Evolutionary conservation across 441 rosid genomes (phyloP), one percentile per base, ranked within the genome.

Genomic region (Arabidopsis lyrata): DNA sequence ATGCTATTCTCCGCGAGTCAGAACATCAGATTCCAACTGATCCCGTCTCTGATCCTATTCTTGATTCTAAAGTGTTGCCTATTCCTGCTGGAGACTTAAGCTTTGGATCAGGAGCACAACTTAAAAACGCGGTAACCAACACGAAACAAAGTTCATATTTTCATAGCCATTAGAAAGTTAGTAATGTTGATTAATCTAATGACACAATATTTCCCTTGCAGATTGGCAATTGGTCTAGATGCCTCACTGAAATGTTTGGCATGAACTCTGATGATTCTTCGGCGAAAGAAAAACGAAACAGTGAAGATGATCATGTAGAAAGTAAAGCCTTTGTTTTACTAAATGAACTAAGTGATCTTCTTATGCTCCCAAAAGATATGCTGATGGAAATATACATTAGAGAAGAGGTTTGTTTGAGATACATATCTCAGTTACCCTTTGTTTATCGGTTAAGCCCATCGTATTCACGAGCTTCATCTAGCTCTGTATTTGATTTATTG

Each of bases 291-390:
- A 63, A 74, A 48, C 72, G 65, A 52, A 24, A n/a, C 12, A 22
- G 48, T 18, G 86, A 83, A 29, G 13, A 8, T 20, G 64, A 35
- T 54, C 48, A n/a, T 8, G 11, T 11, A 14, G 76, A 72, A 63
- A 63, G 41, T n/a, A 87, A 81, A 68, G 57, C 84, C 59, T 94
- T 90, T 69, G 16, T 22, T 42, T 89, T 88, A 61, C 85, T 94
- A 20, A 86, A 86, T 66, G 83, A 84, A 63, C 80, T 94, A 69
- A 92, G 99, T 66, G 97, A 89, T 82, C 96, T 94, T 63, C 82
- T 94, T 61, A 94, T 94, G 99, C 97, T 92, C 65, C 98, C 97
- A 55, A 91, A 91, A 77, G 97, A 90, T 81, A 81, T 94, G 97
- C 86, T 94, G 35, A 65, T 87, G 78, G 92, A 94, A 63, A 66